phyloP scores from a whole-genome alignment of 768 basidiomycete genomes.

The Phylloporus rhodoxanthus region DNA sequence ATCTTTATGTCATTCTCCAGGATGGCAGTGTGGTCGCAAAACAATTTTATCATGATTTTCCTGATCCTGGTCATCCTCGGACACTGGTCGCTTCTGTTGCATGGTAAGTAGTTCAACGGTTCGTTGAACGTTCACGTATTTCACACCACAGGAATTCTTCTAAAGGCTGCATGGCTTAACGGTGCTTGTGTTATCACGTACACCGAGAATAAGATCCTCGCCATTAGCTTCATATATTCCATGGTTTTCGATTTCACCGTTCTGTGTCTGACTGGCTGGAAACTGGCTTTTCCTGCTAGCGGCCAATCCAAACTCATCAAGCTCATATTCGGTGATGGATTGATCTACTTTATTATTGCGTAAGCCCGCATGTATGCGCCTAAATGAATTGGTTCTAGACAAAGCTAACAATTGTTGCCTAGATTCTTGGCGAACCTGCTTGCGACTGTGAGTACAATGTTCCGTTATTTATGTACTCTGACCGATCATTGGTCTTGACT shows the following conservation, averaged over 20 bases:
- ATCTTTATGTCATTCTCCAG: slow-evolving; percentile 29
- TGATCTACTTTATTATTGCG: slow-evolving; percentile 70
- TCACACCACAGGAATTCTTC: slow-evolving; percentile 41
- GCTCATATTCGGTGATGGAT: slow-evolving; percentile 66
- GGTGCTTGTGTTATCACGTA: slow-evolving; percentile 52
- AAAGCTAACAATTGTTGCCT: slow-evolving; percentile 4
- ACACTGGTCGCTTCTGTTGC: slow-evolving; percentile 67
- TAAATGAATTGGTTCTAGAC: background rate
- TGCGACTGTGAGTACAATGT: slow-evolving; percentile 36
- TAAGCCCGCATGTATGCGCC: slow-evolving; percentile 32
- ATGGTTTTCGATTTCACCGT: slow-evolving; percentile 69
- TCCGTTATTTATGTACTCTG: background rate
- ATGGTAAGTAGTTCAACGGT: slow-evolving; percentile 37
- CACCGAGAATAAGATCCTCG: slow-evolving; percentile 55
- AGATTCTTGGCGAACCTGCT: slow-evolving; percentile 66
- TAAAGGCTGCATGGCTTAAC: slow-evolving; percentile 52
- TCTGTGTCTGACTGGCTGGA: slow-evolving; percentile 54
- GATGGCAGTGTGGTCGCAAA: slow-evolving; percentile 66
- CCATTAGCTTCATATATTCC: slow-evolving; percentile 64
- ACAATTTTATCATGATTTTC: slow-evolving; percentile 45
- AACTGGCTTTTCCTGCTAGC: slow-evolving; percentile 43
- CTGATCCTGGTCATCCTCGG: slow-evolving; percentile 55
- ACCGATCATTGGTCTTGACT: background rate
- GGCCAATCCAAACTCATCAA: slow-evolving; percentile 53
- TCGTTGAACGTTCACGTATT: background rate